Percentiles rank a stretch among this genome's conserved stretches.
Evolutionary conservation across 495 filamentous ascomycete genomes (phyloP).

Genomic region (Aspergillus carlsbadensis): DNA sequence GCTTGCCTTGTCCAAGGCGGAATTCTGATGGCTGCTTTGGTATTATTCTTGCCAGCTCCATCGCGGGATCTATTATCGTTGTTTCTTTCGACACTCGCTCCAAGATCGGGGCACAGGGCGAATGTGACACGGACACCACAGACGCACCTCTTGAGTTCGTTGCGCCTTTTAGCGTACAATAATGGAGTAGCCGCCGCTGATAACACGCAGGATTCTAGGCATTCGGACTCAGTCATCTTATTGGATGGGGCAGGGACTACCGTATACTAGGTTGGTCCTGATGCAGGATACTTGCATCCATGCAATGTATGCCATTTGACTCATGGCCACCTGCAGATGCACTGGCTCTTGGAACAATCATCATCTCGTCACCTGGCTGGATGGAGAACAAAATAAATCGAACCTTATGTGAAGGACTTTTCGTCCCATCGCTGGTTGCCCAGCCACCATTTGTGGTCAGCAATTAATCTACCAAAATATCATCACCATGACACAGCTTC

Average conservation of each 20-base stretch:
- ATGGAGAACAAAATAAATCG: neutral
- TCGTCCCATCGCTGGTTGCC: neutral
- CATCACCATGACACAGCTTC: neutral
- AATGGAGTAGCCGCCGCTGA: constrained; percentile 3
- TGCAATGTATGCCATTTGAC: constrained; percentile 8
- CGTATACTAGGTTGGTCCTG: constrained; percentile 3
- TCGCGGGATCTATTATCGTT: too few relatives aligned
- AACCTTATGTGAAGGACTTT: neutral
- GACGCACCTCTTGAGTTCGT: constrained; percentile 1
- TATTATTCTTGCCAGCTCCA: neutral
- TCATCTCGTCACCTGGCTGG: neutral
- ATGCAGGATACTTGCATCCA: constrained; percentile 3
- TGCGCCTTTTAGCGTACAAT: constrained; percentile 3
- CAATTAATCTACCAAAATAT: neutral
- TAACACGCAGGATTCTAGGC: neutral
- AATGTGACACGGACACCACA: constrained; percentile 3
- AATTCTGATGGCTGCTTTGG: neutral
- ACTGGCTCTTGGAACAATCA: neutral
- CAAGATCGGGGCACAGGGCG: neutral
- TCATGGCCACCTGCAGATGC: constrained; percentile 2
- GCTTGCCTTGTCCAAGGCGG: neutral
- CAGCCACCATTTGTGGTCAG: neutral
- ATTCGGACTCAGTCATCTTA: neutral
- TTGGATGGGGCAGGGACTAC: neutral
- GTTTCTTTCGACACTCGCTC: neutral